phyloP scores from a whole-genome alignment of 257 asterid genomes.

The Gentiana macrophylla region DNA sequence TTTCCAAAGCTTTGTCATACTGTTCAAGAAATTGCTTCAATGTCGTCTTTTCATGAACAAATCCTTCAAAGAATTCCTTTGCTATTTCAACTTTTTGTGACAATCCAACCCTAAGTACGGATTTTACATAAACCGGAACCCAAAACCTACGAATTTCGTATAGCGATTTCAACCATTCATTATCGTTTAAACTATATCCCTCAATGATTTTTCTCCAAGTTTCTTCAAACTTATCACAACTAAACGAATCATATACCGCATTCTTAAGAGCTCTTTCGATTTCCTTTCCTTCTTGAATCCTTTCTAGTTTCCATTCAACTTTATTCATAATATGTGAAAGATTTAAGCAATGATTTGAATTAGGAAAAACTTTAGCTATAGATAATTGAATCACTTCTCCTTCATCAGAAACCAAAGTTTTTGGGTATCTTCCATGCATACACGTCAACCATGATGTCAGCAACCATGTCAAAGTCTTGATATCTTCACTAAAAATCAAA shows the following conservation, averaged over 20 bases:
- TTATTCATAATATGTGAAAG: constrained; percentile 13
- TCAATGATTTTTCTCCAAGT: no score
- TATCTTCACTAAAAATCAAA: constrained; percentile 48
- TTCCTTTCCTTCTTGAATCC: constrained; percentile 38
- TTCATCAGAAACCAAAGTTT: constrained; percentile 42
- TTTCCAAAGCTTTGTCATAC: constrained; percentile 21
- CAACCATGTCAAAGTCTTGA: constrained; percentile 44
- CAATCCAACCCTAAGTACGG: constrained; percentile 24
- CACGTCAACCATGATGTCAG: constrained; percentile 44
- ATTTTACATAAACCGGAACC: constrained; percentile 33
- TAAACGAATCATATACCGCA: no score
- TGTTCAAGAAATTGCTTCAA: constrained; percentile 24
- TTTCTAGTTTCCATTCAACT: constrained; percentile 7
- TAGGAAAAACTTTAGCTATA: constrained; percentile 42
- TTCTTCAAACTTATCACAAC: no score
- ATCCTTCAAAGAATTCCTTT: constrained; percentile 39
- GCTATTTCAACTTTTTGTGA: constrained; percentile 27
- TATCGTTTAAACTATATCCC: no score
- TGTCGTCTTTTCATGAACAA: constrained; percentile 27
- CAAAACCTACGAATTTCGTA: constrained; percentile 35
- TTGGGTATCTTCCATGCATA: constrained; percentile 39
- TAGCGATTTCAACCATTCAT: no score
- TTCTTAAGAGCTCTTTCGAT: constrained; percentile 31
- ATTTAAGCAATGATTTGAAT: constrained; percentile 37
- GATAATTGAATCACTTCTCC: constrained; percentile 22